These are phyloP conservation scores for Tetrapyrgos nigripes DNA, from an alignment of 1,284 basidiomycete species.

Conservation along the genomic window DNA sequence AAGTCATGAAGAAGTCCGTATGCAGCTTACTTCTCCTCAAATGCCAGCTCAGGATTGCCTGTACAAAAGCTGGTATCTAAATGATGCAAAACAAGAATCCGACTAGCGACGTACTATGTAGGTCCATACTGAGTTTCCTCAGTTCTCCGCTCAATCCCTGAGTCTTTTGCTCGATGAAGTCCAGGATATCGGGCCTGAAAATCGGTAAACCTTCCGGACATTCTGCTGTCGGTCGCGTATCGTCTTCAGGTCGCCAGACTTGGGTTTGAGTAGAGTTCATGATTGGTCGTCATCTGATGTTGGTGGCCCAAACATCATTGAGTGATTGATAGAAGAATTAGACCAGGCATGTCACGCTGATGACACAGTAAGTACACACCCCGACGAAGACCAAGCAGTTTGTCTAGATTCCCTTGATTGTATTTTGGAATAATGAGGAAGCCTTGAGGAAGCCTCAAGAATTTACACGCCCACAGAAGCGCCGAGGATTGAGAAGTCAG, in stretches of 20 bases:
- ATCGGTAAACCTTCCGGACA: slow-evolving; percentile 22
- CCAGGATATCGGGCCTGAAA: slow-evolving; percentile 51
- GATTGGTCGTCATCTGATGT: background rate
- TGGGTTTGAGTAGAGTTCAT: background rate
- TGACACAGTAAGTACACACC: too few species aligned
- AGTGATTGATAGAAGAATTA: background rate
- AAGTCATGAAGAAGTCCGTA: slow-evolving; percentile 15
- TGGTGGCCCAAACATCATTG: background rate
- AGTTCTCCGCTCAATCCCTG: slow-evolving; percentile 60
- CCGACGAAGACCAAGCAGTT: too few species aligned
- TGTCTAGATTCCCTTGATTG: too few species aligned
- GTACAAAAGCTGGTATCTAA: background rate
- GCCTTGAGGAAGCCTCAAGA: too few species aligned
- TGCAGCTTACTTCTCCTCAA: slow-evolving; percentile 56
- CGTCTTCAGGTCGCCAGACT: slow-evolving; percentile 13
- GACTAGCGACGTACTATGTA: slow-evolving; percentile 54
- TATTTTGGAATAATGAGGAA: too few species aligned
- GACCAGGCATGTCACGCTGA: too few species aligned
- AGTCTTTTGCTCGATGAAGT: slow-evolving; percentile 64
- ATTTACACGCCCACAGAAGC: too few species aligned
- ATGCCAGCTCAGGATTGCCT: slow-evolving; percentile 69
- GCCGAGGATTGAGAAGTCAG: too few species aligned
- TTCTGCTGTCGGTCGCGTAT: slow-evolving; percentile 2
- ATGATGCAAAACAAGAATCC: background rate
- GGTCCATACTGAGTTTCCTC: slow-evolving; percentile 67